phyloP scores from a whole-genome alignment of 805 yeast species.

The Cyberlindnera petersonii region DNA sequence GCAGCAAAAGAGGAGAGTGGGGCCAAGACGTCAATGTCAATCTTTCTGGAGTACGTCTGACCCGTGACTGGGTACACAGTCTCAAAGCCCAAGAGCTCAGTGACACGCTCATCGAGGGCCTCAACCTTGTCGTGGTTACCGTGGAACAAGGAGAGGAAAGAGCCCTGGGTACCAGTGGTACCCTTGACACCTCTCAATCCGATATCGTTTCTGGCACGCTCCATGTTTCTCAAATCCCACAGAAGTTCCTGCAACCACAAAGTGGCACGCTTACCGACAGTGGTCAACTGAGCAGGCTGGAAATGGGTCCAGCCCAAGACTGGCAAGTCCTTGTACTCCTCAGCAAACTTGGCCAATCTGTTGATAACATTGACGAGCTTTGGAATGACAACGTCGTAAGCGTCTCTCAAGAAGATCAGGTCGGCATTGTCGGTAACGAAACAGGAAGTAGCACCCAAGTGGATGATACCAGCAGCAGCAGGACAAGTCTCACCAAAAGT shows the following conservation, averaged over 20 bases:
- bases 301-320: constrained; percentile 99
- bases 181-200: constrained; percentile 99
- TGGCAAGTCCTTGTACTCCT: constrained; percentile 90
- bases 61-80: constrained; percentile 97
- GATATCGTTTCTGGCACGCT: constrained; percentile 92
- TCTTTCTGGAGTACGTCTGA: constrained; percentile 98
- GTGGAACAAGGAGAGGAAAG: constrained; percentile 90
- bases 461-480: constrained; percentile 95
- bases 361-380: constrained; percentile 94
- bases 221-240: constrained; percentile 96
- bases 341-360: constrained; percentile 82
- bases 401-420: constrained; percentile 92
- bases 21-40: constrained; percentile 88
- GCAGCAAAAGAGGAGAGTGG: constrained; percentile 96
- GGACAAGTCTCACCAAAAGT: constrained; percentile 91
- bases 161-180: constrained; percentile 98
- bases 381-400: constrained; percentile 88
- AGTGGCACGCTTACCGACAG: constrained; percentile 97
- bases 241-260: constrained; percentile 96
- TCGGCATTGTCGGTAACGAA: constrained; percentile 98
- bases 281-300: constrained; percentile 98
- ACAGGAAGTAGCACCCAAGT: constrained; percentile 97
- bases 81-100: constrained; percentile 88
- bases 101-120: constrained; percentile 84
- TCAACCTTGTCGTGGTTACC: constrained; percentile 98